Evolutionary conservation across 441 rosid genomes (phyloP).

Genomic region (Adansonia gregorii): DNA sequence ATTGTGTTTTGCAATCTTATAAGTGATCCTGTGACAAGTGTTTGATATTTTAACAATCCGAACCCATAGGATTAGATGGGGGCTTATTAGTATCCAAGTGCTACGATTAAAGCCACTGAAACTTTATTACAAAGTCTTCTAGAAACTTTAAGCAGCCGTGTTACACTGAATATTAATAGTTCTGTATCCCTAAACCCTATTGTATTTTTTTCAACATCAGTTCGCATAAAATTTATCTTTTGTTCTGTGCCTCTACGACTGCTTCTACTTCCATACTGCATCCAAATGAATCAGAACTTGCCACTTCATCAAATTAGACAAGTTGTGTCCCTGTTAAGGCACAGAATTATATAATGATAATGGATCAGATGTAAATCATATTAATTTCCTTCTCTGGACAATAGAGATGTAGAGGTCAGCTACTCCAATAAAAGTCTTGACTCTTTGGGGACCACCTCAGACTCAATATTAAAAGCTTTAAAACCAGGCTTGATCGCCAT

Average conservation of each 20-base stretch:
- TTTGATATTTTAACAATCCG: neutral
- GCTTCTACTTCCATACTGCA: neutral
- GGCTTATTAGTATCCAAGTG: neutral
- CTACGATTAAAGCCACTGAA: neutral
- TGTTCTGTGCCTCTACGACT: neutral
- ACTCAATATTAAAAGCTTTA: neutral
- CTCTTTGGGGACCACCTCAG: neutral
- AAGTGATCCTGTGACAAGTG: neutral
- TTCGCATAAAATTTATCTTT: neutral
- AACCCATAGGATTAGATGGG: neutral
- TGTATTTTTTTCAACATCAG: neutral
- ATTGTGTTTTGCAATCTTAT: no score
- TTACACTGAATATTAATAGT: neutral
- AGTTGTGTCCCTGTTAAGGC: neutral
- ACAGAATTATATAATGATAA: neutral
- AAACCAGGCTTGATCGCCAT: constrained; percentile 9
- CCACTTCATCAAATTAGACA: neutral
- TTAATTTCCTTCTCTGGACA: neutral
- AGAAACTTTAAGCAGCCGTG: neutral
- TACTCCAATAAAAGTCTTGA: neutral
- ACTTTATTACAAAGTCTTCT: constrained; percentile 7
- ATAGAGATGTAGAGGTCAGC: neutral
- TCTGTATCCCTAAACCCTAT: neutral
- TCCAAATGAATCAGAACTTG: neutral
- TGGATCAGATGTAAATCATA: neutral